A percentile compares a stretch with the other conserved stretches of the same genome.
Conservation (phyloP, 805 yeast genomes). For the Lachancea quebecensis region DNA sequence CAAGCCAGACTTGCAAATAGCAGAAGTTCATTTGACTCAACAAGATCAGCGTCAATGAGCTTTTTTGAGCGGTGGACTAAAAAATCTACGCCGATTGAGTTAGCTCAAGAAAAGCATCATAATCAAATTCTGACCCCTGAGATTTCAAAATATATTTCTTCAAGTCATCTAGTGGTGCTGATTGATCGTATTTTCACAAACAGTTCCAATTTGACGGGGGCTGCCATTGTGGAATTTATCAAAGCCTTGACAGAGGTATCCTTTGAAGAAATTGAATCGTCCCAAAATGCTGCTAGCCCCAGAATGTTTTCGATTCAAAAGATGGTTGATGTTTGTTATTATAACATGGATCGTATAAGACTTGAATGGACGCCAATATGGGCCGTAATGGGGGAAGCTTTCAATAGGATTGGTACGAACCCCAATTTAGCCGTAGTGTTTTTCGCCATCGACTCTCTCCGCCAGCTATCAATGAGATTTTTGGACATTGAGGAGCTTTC, state of each 20-base stretch:
- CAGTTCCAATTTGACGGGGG: slow-evolving; percentile 71
- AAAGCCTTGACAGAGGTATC: slow-evolving; percentile 82
- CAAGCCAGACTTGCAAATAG: slow-evolving; percentile 60
- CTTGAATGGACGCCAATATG: slow-evolving; percentile 95
- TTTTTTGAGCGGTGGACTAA: slow-evolving; percentile 54
- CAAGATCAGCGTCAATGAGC: slow-evolving; percentile 36
- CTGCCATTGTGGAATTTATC: slow-evolving; percentile 81
- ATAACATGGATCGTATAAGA: slow-evolving; percentile 93
- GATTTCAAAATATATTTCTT: slow-evolving; percentile 49
- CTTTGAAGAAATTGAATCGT: slow-evolving; percentile 82
- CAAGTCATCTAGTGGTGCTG: slow-evolving; percentile 67
- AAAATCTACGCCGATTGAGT: slow-evolving; percentile 52
- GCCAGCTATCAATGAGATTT: slow-evolving; percentile 89
- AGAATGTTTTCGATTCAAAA: slow-evolving; percentile 89
- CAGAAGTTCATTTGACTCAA: slow-evolving; percentile 47
- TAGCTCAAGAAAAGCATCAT: slow-evolving; percentile 62
- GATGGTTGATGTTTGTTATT: slow-evolving; percentile 94
- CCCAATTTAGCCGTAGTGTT: slow-evolving; percentile 68
- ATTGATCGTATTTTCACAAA: slow-evolving; percentile 85
- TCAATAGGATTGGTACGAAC: slow-evolving; percentile 79
- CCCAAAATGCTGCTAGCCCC: slow-evolving; percentile 75
- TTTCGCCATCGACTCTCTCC: slow-evolving; percentile 88
- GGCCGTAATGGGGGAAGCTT: slow-evolving; percentile 87
- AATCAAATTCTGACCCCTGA: slow-evolving; percentile 59
- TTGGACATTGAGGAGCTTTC: slow-evolving; percentile 89